These are phyloP conservation scores for Trichoderma semiorbis DNA, from an alignment of 2,329 filamentous ascomycete species.

Conservation along the genomic window DNA sequence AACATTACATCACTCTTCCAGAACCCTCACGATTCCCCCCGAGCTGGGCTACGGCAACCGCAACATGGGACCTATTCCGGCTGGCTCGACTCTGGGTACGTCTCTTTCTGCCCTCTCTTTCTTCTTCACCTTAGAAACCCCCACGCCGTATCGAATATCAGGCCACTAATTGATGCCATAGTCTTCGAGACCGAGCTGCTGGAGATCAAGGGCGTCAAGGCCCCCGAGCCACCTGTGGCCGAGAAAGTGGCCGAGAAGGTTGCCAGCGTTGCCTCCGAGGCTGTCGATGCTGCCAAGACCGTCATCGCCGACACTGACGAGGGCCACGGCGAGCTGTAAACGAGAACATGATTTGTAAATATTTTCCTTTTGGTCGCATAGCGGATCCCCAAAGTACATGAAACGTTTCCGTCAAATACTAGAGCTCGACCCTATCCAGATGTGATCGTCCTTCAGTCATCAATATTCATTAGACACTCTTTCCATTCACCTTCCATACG, in stretches of 20 bases:
- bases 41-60: slow-evolving; percentile 77
- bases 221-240: slow-evolving; percentile 28
- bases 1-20: slow-evolving; percentile 30
- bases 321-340: slow-evolving; percentile 59
- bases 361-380: slow-evolving; percentile 16
- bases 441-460: neutral
- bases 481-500: neutral
- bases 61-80: slow-evolving; percentile 77
- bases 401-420: neutral
- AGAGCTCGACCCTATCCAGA: neutral
- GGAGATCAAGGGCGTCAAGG: slow-evolving; percentile 68
- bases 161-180: slow-evolving; percentile 31
- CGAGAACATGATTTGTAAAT: slow-evolving; percentile 15
- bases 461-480: neutral
- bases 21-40: slow-evolving; percentile 85
- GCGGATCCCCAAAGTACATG: slow-evolving; percentile 7
- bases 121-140: slow-evolving; percentile 4
- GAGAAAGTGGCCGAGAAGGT: slow-evolving; percentile 27
- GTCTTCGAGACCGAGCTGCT: slow-evolving; percentile 92
- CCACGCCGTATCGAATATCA: slow-evolving; percentile 18
- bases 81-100: slow-evolving; percentile 71
- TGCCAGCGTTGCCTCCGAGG: slow-evolving; percentile 23
- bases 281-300: slow-evolving; percentile 42
- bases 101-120: slow-evolving; percentile 25
- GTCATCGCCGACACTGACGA: slow-evolving; percentile 54